Percentiles rank a stretch among this genome's conserved stretches.
These are phyloP conservation scores for Petunia hybrid DNA, from an alignment of 305 asterid species.

Conservation along the genomic window DNA sequence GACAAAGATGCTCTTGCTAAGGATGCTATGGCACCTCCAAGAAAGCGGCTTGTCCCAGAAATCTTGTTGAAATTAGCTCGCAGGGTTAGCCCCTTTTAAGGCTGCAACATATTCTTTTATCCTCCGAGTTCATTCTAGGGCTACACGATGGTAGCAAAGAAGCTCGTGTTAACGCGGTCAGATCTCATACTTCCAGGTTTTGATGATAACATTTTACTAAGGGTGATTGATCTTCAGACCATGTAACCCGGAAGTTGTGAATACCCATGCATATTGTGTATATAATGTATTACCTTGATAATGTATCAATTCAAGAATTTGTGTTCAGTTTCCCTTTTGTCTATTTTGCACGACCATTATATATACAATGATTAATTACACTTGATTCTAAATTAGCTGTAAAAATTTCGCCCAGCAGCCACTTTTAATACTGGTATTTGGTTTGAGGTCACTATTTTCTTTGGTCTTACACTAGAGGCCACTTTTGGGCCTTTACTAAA, in stretches of 20 bases:
- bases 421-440: too few species aligned
- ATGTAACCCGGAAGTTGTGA: not conserved
- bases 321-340: not conserved
- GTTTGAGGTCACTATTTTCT: too few species aligned
- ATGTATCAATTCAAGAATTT: not conserved
- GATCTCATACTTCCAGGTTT: not conserved
- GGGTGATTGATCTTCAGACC: not conserved
- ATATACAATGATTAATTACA: not conserved
- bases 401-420: too few species aligned
- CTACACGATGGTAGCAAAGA: not conserved
- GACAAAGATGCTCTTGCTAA: conserved; percentile 79
- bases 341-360: not conserved
- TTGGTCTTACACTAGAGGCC: too few species aligned
- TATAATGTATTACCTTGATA: not conserved
- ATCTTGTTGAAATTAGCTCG: conserved; percentile 72
- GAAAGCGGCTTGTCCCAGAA: conserved; percentile 83
- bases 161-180: not conserved
- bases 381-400: too few species aligned
- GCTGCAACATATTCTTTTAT: conserved; percentile 12
- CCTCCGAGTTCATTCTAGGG: conserved; percentile 24
- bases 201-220: not conserved
- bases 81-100: conserved; percentile 80
- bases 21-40: conserved; percentile 78
- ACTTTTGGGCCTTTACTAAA: too few species aligned
- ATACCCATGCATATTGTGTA: not conserved